Percentiles rank a stretch among this genome's conserved stretches.
Evolutionary conservation across 805 yeast species (phyloP).

Genomic region (Sungouiella thailandica): DNA sequence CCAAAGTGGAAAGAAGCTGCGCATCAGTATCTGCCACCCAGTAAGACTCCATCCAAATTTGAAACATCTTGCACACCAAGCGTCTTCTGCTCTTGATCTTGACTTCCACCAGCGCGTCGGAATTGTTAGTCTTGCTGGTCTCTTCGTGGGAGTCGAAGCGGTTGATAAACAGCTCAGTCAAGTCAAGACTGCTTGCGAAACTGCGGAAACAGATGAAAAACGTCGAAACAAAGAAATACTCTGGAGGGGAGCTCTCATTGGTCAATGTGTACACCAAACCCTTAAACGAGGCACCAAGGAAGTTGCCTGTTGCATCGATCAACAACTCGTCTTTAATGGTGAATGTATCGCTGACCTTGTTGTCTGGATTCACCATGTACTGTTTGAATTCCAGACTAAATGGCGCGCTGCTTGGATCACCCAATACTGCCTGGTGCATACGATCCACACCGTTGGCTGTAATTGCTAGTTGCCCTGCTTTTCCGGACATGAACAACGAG

Average conservation of each 20-base stretch:
- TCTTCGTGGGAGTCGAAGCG: constrained; percentile 49
- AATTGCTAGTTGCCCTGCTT: constrained; percentile 43
- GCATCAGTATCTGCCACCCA: constrained; percentile 71
- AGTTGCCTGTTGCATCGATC: constrained; percentile 45
- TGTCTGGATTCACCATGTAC: constrained; percentile 19
- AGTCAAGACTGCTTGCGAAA: constrained; percentile 61
- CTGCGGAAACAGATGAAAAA: constrained; percentile 74
- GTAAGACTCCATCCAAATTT: constrained; percentile 84
- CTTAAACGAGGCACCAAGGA: constrained; percentile 68
- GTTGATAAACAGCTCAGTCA: constrained; percentile 61
- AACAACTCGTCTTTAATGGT: constrained; percentile 43
- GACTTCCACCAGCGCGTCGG: constrained; percentile 24
- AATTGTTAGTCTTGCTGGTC: constrained; percentile 11
- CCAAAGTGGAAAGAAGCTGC: constrained; percentile 57
- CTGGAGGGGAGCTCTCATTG: constrained; percentile 60
- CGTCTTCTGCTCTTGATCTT: constrained; percentile 56
- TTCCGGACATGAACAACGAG: constrained; percentile 48
- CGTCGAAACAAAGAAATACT: constrained; percentile 63
- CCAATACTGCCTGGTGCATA: constrained; percentile 29
- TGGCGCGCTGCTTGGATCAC: constrained; percentile 25
- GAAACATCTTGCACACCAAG: constrained; percentile 63
- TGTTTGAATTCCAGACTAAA: constrained; percentile 34
- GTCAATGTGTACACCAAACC: constrained; percentile 63
- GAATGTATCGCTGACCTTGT: constrained; percentile 5
- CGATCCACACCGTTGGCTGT: constrained; percentile 46